These are phyloP conservation scores for Candida dajiaensis DNA, from an alignment of 805 yeast genomes.

Conservation along the genomic window DNA sequence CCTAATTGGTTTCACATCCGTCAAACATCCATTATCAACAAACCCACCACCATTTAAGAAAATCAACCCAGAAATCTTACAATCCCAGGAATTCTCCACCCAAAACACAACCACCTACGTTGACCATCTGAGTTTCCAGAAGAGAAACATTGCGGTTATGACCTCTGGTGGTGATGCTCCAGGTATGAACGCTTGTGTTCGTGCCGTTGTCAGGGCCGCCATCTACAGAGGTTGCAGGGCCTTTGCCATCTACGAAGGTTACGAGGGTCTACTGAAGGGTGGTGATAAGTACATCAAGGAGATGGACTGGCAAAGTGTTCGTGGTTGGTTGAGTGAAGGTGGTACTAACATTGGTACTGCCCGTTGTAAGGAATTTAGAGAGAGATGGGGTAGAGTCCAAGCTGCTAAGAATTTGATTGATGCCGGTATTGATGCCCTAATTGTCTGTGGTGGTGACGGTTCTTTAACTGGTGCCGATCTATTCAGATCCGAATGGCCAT, in stretches of 20 bases:
- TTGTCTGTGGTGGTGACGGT: conserved; percentile 84
- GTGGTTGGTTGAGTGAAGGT: conserved; percentile 65
- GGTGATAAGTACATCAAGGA: conserved; percentile 56
- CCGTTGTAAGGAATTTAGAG: conserved; percentile 60
- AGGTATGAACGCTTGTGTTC: conserved; percentile 94
- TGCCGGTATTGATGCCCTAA: conserved; percentile 70
- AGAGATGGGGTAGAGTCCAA: conserved; percentile 55
- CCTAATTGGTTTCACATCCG: conserved; percentile 71
- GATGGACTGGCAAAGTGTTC: conserved; percentile 69
- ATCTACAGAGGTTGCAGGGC: conserved; percentile 83
- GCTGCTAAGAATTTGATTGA: conserved; percentile 63
- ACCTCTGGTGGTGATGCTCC: conserved; percentile 99
- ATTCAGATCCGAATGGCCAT: conserved; percentile 74
- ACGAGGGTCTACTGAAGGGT: conserved; percentile 86
- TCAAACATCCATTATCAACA: conserved; percentile 50
- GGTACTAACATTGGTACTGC: conserved; percentile 82
- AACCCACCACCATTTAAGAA: conserved; percentile 29
- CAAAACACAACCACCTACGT: conserved; percentile 14
- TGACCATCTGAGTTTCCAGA: not conserved
- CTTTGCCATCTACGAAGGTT: conserved; percentile 88
- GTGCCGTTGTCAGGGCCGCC: conserved; percentile 92
- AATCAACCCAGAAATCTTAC: not conserved
- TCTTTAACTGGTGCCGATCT: conserved; percentile 78
- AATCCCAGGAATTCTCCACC: conserved; percentile 6
- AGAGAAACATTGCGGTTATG: conserved; percentile 79